Conservation (phyloP, 2,329 filamentous ascomycete species). For the Dactylellina cionopaga region DNA sequence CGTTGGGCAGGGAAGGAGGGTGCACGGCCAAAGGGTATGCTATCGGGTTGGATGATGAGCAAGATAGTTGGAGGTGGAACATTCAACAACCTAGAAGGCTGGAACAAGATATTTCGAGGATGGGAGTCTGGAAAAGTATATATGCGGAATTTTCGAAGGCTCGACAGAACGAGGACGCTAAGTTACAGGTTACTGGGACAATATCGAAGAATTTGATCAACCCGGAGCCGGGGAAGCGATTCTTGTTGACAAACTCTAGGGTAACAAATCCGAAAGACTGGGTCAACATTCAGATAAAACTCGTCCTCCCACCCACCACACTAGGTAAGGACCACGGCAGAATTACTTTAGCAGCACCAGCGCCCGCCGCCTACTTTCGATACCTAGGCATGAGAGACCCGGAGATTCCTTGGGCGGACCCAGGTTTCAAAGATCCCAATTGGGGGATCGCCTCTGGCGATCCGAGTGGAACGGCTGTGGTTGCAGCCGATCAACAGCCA, state of each 20-base stretch:
- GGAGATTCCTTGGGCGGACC: slow-evolving; percentile 35
- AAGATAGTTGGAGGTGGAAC: slow-evolving; percentile 14
- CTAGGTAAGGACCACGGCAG: not conserved
- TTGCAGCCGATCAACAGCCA: not conserved
- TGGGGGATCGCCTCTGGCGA: not conserved
- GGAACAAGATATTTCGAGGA: slow-evolving; percentile 29
- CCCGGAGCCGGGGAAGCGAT: slow-evolving; percentile 9
- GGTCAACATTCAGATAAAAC: not conserved
- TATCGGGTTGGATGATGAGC: slow-evolving; percentile 5
- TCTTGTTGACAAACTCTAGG: slow-evolving; percentile 15
- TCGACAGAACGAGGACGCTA: not conserved
- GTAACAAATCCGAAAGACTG: slow-evolving; percentile 21
- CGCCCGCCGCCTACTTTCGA: slow-evolving; percentile 36
- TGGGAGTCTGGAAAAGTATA: slow-evolving; percentile 32
- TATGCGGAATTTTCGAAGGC: slow-evolving; percentile 12
- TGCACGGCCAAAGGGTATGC: slow-evolving; percentile 18
- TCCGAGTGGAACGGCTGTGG: not conserved
- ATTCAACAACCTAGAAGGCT: slow-evolving; percentile 24
- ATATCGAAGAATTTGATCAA: slow-evolving; percentile 30
- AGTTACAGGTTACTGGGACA: not conserved
- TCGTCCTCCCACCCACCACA: slow-evolving; percentile 16
- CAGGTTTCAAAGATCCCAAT: slow-evolving; percentile 20
- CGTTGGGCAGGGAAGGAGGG: slow-evolving; percentile 10
- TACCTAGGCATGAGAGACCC: slow-evolving; percentile 28
- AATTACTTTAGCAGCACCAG: slow-evolving; percentile 13